A percentile compares a stretch with the other conserved stretches of the same genome.
Evolutionary conservation across 139 green algal species (phyloP).

Genomic region (Zygnema circumcarinatum): DNA sequence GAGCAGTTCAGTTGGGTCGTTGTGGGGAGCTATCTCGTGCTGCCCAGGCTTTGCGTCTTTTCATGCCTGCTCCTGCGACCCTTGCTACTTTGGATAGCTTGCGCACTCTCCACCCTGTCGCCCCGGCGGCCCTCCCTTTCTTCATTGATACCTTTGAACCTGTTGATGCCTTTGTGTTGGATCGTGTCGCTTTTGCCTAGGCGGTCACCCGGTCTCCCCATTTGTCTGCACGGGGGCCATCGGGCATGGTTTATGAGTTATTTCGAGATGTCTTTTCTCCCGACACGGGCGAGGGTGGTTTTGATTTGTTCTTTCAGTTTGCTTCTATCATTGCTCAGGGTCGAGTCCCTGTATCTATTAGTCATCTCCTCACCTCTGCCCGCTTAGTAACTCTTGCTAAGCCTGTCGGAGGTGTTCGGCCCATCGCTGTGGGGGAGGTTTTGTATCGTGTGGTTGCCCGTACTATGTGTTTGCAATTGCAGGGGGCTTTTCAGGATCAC

Average conservation of each 20-base stretch:
- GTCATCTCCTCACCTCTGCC: background rate
- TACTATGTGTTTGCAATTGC: background rate
- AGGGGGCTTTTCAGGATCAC: background rate
- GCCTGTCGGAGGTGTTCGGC: background rate
- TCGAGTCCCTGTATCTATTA: background rate
- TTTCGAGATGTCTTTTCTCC: background rate
- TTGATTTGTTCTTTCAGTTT: background rate
- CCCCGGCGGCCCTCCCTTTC: background rate
- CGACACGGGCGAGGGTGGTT: background rate
- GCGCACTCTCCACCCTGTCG: background rate
- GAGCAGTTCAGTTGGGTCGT: background rate
- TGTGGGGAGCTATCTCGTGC: background rate
- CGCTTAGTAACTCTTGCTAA: background rate
- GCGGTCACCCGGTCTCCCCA: background rate
- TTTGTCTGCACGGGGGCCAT: background rate
- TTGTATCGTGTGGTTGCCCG: constrained; percentile 12
- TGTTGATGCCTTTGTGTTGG: background rate
- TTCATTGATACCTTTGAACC: background rate
- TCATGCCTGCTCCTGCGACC: background rate
- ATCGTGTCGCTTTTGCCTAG: background rate
- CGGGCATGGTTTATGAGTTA: constrained; percentile 1
- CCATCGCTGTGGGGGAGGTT: constrained; percentile 22
- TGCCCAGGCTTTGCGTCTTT: background rate
- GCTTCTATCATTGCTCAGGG: background rate
- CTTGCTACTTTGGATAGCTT: background rate